A percentile compares a stretch with the other conserved stretches of the same genome.
phyloP scores from a whole-genome alignment of 306 rosid species.

The Citrullus colocynthis region DNA sequence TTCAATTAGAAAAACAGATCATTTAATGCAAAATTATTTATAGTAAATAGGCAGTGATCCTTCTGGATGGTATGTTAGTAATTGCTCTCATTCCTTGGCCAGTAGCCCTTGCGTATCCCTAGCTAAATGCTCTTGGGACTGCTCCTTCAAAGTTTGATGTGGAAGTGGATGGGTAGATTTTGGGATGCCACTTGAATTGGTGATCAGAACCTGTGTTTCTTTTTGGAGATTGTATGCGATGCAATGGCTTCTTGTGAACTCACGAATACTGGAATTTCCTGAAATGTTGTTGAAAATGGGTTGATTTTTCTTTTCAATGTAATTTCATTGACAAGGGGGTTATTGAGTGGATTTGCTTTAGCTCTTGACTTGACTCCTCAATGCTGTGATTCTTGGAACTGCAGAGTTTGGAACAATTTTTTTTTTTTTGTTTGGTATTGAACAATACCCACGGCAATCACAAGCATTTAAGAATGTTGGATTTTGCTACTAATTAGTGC shows the following conservation, averaged over 20 bases:
- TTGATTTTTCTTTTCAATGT: background rate
- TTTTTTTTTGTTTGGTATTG: background rate
- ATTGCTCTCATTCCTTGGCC: background rate
- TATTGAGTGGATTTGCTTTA: background rate
- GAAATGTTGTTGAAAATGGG: background rate
- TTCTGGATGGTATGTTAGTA: background rate
- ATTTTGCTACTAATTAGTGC: background rate
- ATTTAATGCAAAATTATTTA: background rate
- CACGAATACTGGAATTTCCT: background rate
- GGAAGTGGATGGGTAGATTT: background rate
- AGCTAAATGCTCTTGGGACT: background rate
- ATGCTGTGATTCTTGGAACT: background rate
- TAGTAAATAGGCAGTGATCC: background rate
- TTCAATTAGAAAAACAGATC: background rate
- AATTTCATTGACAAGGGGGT: background rate
- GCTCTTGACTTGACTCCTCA: background rate
- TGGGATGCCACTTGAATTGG: background rate
- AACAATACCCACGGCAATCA: background rate
- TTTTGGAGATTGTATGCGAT: background rate
- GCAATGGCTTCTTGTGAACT: background rate
- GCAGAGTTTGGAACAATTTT: background rate
- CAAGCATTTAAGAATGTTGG: background rate
- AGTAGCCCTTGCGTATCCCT: background rate
- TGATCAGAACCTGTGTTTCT: background rate
- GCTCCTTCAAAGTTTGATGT: background rate